Evolutionary conservation across 495 filamentous ascomycete species (phyloP).

Genomic region (Hypoxylon perforatum): DNA sequence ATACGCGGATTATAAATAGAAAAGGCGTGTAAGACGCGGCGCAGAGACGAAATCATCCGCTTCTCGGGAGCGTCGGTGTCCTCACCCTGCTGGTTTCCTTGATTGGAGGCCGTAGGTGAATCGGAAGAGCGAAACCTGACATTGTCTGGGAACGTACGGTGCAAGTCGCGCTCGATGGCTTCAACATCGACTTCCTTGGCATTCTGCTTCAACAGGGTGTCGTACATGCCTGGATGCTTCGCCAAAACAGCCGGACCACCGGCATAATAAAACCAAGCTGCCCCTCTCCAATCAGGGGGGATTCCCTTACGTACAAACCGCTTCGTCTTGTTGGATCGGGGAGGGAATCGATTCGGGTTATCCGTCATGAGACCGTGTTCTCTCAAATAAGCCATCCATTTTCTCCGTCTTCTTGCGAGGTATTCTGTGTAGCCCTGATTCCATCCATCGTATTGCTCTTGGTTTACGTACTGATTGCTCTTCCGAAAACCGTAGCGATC

Average conservation of each 20-base stretch:
- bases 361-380: slow-evolving; percentile 78
- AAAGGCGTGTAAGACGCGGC: slow-evolving; percentile 89
- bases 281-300: slow-evolving; percentile 89
- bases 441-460: slow-evolving; percentile 86
- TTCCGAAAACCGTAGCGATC: slow-evolving; percentile 95
- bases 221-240: slow-evolving; percentile 79
- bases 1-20: slow-evolving; percentile 88
- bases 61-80: slow-evolving; percentile 66
- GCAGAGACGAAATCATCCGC: slow-evolving; percentile 79
- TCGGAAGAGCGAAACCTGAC: slow-evolving; percentile 69
- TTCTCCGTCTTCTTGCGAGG: slow-evolving; percentile 74
- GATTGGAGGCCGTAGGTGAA: slow-evolving; percentile 5
- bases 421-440: slow-evolving; percentile 74
- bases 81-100: slow-evolving; percentile 48
- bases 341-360: slow-evolving; percentile 81
- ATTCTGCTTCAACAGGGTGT: slow-evolving; percentile 70
- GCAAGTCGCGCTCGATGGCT: slow-evolving; percentile 92
- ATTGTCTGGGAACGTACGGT: slow-evolving; percentile 97
- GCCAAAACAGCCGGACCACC: slow-evolving; percentile 81
- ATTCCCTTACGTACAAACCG: slow-evolving; percentile 95
- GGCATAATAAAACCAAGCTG: slow-evolving; percentile 98
- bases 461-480: slow-evolving; percentile 78
- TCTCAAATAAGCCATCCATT: slow-evolving; percentile 82
- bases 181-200: slow-evolving; percentile 80
- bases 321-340: slow-evolving; percentile 82